Conservation (phyloP, 305 asterid genomes). For the Fraxinus latifolia region DNA sequence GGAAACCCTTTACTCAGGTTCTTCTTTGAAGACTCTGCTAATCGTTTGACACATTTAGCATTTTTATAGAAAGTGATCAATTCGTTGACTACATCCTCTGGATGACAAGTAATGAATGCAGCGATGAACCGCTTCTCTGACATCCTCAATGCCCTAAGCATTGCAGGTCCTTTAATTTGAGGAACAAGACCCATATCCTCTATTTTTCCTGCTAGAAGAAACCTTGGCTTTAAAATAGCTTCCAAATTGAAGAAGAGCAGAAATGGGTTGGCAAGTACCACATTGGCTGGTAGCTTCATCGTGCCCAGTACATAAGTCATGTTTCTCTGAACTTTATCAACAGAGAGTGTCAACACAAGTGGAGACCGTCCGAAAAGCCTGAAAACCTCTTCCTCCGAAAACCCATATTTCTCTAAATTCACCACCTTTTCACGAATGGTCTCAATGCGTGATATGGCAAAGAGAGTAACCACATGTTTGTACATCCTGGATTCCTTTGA, state of each 20-base stretch:
- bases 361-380: constrained; percentile 63
- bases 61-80: constrained; percentile 37
- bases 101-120: constrained; percentile 56
- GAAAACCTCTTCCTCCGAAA: constrained; percentile 58
- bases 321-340: constrained; percentile 73
- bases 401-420: constrained; percentile 65
- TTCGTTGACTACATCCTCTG: constrained; percentile 42
- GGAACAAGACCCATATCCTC: constrained; percentile 72
- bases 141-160: constrained; percentile 75
- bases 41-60: constrained; percentile 57
- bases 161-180: constrained; percentile 46
- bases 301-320: constrained; percentile 66
- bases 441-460: constrained; percentile 63
- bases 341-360: constrained; percentile 55
- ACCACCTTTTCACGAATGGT: constrained; percentile 62
- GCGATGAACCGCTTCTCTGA: constrained; percentile 54
- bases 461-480: constrained; percentile 61
- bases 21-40: constrained; percentile 72
- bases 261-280: constrained; percentile 45
- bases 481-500: constrained; percentile 54
- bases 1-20: constrained; percentile 49
- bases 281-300: constrained; percentile 54
- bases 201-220: constrained; percentile 52
- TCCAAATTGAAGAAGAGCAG: constrained; percentile 57
- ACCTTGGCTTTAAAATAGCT: constrained; percentile 57